phyloP scores from a whole-genome alignment of 371 early-diverging fungal genomes.

The Basidiobolus meristosporus region DNA sequence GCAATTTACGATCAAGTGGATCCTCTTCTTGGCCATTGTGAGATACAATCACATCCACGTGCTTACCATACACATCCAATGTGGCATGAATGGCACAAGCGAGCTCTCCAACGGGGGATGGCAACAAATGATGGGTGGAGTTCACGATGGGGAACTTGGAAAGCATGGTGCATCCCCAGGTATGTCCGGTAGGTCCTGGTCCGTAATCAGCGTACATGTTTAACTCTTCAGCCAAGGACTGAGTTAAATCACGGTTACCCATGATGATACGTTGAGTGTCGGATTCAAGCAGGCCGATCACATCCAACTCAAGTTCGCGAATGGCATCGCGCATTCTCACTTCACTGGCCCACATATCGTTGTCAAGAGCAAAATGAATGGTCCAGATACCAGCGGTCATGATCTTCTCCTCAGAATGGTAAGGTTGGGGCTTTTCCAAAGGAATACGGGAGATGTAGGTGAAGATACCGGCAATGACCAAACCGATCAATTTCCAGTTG shows the following conservation, averaged over 20 bases:
- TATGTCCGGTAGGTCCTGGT: slow-evolving; percentile 66
- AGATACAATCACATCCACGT: slow-evolving; percentile 63
- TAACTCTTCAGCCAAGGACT: slow-evolving; percentile 56
- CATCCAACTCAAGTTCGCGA: slow-evolving; percentile 57
- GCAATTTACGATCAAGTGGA: slow-evolving; percentile 48
- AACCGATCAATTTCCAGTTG: slow-evolving; percentile 6
- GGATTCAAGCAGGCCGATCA: slow-evolving; percentile 64
- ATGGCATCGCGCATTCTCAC: slow-evolving; percentile 51
- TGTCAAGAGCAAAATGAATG: slow-evolving; percentile 68
- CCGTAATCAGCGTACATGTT: slow-evolving; percentile 65
- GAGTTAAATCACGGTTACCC: slow-evolving; percentile 73
- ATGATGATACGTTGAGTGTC: slow-evolving; percentile 67
- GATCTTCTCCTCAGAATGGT: slow-evolving; percentile 35
- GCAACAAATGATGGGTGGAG: slow-evolving; percentile 53
- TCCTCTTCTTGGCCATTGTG: slow-evolving; percentile 77
- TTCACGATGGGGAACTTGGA: slow-evolving; percentile 64
- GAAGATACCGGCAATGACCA: slow-evolving; percentile 4
- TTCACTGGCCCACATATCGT: slow-evolving; percentile 67
- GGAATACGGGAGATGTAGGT: slow-evolving; percentile 8
- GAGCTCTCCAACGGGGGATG: slow-evolving; percentile 64
- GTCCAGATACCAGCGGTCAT: slow-evolving; percentile 78
- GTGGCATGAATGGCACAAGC: slow-evolving; percentile 78
- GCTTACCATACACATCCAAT: slow-evolving; percentile 56
- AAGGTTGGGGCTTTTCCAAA: slow-evolving; percentile 24
- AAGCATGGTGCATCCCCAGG: slow-evolving; percentile 72